Evolutionary conservation across 164 flowering plant species (phyloP), one percentile per base, ranked within the genome.

Genomic region (Stephania japonica): DNA sequence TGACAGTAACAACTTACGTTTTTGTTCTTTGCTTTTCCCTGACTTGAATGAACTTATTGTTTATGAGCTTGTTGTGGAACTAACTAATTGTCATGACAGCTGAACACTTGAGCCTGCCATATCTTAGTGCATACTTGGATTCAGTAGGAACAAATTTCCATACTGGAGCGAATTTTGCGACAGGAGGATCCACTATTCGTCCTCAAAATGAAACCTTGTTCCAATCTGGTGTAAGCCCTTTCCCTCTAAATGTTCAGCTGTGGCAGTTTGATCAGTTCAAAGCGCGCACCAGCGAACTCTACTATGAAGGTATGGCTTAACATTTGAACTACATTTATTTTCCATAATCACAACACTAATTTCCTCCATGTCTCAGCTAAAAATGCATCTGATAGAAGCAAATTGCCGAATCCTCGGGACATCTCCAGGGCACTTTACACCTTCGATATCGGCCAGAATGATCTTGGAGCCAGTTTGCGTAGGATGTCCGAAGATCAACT

Each of bases 401-500:
- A 71, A 13, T 81, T 89, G 4, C 94, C 92, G 2, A 78, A 77
- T 62, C 86, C 82, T 0, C 80, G 80, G 65, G 89, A 87, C 41
- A 90, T 88, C 79, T 75, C 88, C 0, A 84, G 80, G 73, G 91
- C 92, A 11, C 84, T 91, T 32, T 91, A 87, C 76, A 80, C 85
- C 0, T 71, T 89, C 32, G 92, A 90, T 62, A 84, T 87, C 8
- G 92, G 92, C 6, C 93, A 91, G 67, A 87, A 89, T 75, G 97
- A 91, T 75, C 78, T 89, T 1, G 56, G 87, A 19, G 83, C 64
- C 14, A 90, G 79, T 0, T 78, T 89, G 42, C 44, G 79, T 21
- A 83, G 68, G 47, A 67, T 79, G 81, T 75, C 49, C 42, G 32
- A 59, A 3, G 82, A 82, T 1, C 81, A 85, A 62, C 56, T 83